Percentiles rank a stretch among this genome's conserved stretches.
Conservation (phyloP, 352 stramenopile genomes). For the Phytophthora constricta region DNA sequence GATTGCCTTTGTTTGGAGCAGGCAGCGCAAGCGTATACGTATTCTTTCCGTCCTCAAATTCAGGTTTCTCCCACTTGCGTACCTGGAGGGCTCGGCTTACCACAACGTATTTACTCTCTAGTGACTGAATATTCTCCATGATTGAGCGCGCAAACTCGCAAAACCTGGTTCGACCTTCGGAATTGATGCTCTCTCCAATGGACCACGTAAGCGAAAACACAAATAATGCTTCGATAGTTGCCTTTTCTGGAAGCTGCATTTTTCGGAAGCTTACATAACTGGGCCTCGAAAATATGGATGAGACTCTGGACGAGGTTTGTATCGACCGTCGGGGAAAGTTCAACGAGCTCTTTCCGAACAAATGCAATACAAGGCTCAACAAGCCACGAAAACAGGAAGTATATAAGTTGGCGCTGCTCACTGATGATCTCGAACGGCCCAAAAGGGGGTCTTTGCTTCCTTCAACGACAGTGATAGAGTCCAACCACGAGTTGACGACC, state of each 20-base stretch:
- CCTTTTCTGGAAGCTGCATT: slow-evolving; percentile 78
- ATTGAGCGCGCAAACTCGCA: slow-evolving; percentile 85
- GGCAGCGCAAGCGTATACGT: slow-evolving; percentile 60
- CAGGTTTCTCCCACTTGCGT: slow-evolving; percentile 79
- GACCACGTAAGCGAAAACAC: slow-evolving; percentile 94
- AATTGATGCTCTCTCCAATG: slow-evolving; percentile 82
- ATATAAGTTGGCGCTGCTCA: slow-evolving; percentile 75
- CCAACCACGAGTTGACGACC: slow-evolving; percentile 91
- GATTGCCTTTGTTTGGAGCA: slow-evolving; percentile 72
- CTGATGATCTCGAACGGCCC: slow-evolving; percentile 77
- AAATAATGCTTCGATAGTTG: slow-evolving; percentile 81
- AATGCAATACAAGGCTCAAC: slow-evolving; percentile 91
- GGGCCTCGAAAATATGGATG: slow-evolving; percentile 85
- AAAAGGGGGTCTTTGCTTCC: slow-evolving; percentile 16
- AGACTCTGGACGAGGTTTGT: slow-evolving; percentile 91
- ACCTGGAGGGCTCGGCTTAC: slow-evolving; percentile 84
- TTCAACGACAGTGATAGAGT: slow-evolving; percentile 60
- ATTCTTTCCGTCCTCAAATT: slow-evolving; percentile 67
- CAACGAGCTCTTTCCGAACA: slow-evolving; percentile 86
- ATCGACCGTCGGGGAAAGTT: slow-evolving; percentile 90
- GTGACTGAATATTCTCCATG: slow-evolving; percentile 70
- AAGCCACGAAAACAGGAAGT: slow-evolving; percentile 87
- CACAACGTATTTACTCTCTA: slow-evolving; percentile 78
- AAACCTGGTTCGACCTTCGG: slow-evolving; percentile 72
- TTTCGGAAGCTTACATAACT: slow-evolving; percentile 73